Base-by-base conservation (phyloP, 768 basidiomycete species). In the Tylopilus plumbeoviolaceoides region DNA sequence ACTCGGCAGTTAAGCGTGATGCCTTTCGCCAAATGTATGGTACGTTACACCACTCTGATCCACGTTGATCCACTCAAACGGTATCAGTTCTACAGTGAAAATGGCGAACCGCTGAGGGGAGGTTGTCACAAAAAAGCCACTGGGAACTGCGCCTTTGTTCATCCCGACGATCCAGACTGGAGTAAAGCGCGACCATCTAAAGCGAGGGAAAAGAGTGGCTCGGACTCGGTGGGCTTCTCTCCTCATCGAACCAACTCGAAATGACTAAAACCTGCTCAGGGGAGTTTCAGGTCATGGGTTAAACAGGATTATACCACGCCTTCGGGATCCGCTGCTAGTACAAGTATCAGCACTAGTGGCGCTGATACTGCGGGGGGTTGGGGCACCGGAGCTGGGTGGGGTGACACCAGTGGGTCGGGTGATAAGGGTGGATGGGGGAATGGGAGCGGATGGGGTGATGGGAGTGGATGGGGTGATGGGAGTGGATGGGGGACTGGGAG, bases 81-180 rank as follows among this genome's bases (percentile, higher is more conserved):
- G 8, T 21, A 9, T 33, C 43, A 71, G 70, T 64, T 35, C 54
- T 74, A 67, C 55, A 61, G 61, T n/a, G 63, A 66, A 18, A 57
- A 41, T 44, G 72, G 72, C 35, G 54, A 60, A 25, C 66, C 67
- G 1, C 14, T 55, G 11, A 48, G 47, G 33, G 56, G 52, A 2
- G 72, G 72, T 41, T 74, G 72, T 44, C 51, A 6, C 30, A 57
- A 43, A 48, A 51, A 42, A 7, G 58, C 38, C 11, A 17, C 43
- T 5, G 60, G 59, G 21, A 30, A 7, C 30, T 73, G 72, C 46
- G 11, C 20, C 2, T 73, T 67, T 47, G 15, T 71, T 21, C 72
- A 73, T 47, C 68, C 69, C 9, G 60, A 25, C n/a, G 55, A 65
- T 10, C 46, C 61, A n/a, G 33, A 36, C 14, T 69, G 68, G 68